Evolutionary conservation across 371 early-diverging fungal genomes (phyloP).

Genomic region (Lichtheimia ramosa): DNA sequence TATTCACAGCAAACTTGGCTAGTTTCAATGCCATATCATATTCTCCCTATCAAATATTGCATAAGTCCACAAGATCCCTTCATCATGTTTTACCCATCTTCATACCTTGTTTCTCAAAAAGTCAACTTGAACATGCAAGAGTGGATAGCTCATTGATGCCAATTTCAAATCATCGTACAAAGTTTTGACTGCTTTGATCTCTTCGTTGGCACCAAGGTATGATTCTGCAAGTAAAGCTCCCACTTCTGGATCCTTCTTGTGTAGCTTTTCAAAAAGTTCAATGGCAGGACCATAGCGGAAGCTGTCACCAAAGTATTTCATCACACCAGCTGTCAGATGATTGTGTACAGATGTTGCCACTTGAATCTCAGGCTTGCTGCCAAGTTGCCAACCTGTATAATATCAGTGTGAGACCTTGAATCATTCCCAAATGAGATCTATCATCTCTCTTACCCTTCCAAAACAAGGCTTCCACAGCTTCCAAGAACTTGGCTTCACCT

Average conservation of each 20-base stretch:
- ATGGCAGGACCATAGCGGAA: slow-evolving; percentile 79
- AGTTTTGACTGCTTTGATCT: slow-evolving; percentile 85
- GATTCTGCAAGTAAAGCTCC: slow-evolving; percentile 81
- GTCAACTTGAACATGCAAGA: slow-evolving; percentile 87
- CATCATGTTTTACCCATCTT: not conserved
- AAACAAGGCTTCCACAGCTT: slow-evolving; percentile 81
- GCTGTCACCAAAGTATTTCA: slow-evolving; percentile 85
- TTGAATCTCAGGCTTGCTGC: slow-evolving; percentile 91
- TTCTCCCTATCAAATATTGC: slow-evolving; percentile 42
- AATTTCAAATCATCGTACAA: slow-evolving; percentile 79
- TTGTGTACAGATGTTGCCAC: slow-evolving; percentile 87
- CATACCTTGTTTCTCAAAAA: slow-evolving; percentile 77
- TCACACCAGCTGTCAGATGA: slow-evolving; percentile 78
- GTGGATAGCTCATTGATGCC: slow-evolving; percentile 78
- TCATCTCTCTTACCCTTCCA: slow-evolving; percentile 59
- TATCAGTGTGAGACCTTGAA: not conserved
- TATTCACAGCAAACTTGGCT: slow-evolving; percentile 90
- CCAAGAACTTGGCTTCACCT: slow-evolving; percentile 80
- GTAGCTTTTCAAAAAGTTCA: slow-evolving; percentile 78
- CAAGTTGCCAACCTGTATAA: slow-evolving; percentile 83
- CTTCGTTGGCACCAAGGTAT: slow-evolving; percentile 81
- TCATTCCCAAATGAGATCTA: not conserved
- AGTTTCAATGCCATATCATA: slow-evolving; percentile 79
- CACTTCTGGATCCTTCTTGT: slow-evolving; percentile 84
- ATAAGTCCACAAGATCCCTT: not conserved